A percentile compares a stretch with the other conserved stretches of the same genome.
phyloP scores from a whole-genome alignment of 345 rosid genomes.

The Eucalyptus sp. region DNA sequence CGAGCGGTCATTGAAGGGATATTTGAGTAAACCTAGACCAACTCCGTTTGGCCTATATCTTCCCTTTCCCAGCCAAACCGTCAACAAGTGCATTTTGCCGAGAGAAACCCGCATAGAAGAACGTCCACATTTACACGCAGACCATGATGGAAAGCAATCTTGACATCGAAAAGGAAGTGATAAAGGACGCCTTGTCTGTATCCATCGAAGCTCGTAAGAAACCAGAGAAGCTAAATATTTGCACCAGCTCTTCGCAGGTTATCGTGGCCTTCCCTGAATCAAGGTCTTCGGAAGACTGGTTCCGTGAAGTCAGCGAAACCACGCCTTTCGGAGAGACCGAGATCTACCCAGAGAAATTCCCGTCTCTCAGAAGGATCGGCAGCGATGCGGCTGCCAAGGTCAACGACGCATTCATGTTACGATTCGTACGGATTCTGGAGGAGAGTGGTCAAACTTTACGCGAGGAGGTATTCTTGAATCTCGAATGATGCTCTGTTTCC shows the following conservation, averaged over 20 bases:
- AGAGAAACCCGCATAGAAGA: no score
- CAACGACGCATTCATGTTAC: constrained; percentile 40
- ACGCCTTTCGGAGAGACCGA: constrained; percentile 34
- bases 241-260: not conserved
- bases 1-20: no score
- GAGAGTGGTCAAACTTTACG: not conserved
- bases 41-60: no score
- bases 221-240: not conserved
- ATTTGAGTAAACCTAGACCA: no score
- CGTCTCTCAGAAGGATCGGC: constrained; percentile 33
- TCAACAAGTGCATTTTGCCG: no score
- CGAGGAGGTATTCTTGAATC: not conserved
- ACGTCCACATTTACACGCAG: no score
- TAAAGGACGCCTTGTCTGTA: constrained; percentile 17
- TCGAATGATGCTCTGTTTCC: not conserved
- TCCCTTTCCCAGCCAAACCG: no score
- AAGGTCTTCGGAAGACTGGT: constrained; percentile 30
- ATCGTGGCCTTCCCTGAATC: constrained; percentile 35
- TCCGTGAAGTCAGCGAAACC: not conserved
- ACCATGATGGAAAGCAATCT: not conserved
- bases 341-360: constrained; percentile 18
- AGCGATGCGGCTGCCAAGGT: not conserved
- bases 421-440: constrained; percentile 6
- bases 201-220: constrained; percentile 19
- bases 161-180: constrained; percentile 10